These are phyloP conservation scores for Rosa persica DNA, from an alignment of 306 rosid genomes.

Conservation along the genomic window DNA sequence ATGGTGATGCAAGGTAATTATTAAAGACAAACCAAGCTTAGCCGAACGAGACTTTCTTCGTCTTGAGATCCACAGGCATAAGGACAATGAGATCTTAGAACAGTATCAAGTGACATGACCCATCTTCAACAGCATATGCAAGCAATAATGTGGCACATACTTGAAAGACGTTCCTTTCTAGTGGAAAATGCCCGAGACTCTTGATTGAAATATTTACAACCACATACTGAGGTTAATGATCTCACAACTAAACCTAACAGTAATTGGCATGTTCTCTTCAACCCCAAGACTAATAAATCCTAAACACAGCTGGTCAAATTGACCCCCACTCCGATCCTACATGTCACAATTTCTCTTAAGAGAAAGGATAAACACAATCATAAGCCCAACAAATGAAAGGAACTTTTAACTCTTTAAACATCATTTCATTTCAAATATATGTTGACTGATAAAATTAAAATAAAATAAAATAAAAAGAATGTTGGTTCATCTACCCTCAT, in stretches of 20 bases:
- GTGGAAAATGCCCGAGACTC: constrained; percentile 17
- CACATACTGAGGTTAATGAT: constrained; percentile 22
- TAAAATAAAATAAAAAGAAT: neutral
- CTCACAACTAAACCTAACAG: constrained; percentile 1
- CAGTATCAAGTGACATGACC: neutral
- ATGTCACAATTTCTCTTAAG: constrained; percentile 20
- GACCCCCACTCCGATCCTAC: constrained; percentile 8
- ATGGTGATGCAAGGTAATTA: neutral
- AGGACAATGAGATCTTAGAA: neutral
- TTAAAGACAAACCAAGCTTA: neutral
- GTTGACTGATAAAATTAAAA: neutral
- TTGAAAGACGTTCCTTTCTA: neutral
- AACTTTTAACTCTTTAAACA: neutral
- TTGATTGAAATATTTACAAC: constrained; percentile 39
- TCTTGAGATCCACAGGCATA: neutral
- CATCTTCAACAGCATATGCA: neutral
- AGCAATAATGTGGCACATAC: constrained; percentile 2
- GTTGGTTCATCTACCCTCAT: constrained; percentile 44
- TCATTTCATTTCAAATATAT: constrained; percentile 6
- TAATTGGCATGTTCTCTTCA: constrained; percentile 8
- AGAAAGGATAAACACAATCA: constrained; percentile 10
- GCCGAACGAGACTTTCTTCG: neutral
- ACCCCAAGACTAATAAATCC: constrained; percentile 16
- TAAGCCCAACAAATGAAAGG: constrained; percentile 17
- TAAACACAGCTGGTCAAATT: constrained; percentile 6